A percentile compares a stretch with the other conserved stretches of the same genome.
phyloP scores from a whole-genome alignment of 768 basidiomycete genomes.

The Tylopilus vinaceipallidus region DNA sequence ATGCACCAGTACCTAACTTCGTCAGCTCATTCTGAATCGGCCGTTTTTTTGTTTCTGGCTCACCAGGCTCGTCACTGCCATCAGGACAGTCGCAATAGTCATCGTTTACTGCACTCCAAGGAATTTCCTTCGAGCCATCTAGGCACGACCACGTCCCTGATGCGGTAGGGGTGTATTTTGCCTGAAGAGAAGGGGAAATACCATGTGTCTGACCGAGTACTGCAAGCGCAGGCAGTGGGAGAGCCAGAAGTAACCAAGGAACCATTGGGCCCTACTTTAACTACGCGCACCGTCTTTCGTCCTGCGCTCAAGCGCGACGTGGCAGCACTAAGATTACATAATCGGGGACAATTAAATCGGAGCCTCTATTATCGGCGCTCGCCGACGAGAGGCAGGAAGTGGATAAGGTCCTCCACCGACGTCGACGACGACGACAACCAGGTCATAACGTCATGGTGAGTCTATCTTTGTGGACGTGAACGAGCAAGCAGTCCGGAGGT shows the following conservation, averaged over 20 bases:
- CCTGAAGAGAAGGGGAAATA: constrained; percentile 50
- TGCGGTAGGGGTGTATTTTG: constrained; percentile 52
- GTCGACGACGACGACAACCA: constrained; percentile 25
- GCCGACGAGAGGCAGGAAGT: constrained; percentile 7
- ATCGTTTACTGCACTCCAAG: constrained; percentile 84
- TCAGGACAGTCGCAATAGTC: constrained; percentile 94
- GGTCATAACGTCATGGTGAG: constrained; percentile 32
- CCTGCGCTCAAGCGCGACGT: neutral
- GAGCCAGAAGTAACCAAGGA: constrained; percentile 45
- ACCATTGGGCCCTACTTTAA: constrained; percentile 37
- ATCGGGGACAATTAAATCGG: constrained; percentile 15
- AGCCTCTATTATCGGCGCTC: constrained; percentile 19
- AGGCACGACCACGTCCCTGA: constrained; percentile 74
- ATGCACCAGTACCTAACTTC: constrained; percentile 76
- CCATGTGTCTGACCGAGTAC: constrained; percentile 52
- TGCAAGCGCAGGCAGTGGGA: constrained; percentile 41
- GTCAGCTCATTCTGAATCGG: constrained; percentile 6
- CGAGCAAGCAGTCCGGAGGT: neutral
- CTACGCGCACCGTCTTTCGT: neutral
- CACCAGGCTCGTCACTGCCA: constrained; percentile 95
- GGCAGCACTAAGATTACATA: constrained; percentile 29
- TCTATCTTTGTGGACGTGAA: neutral
- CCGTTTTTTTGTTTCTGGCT: constrained; percentile 5
- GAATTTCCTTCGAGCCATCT: constrained; percentile 74
- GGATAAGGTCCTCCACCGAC: constrained; percentile 12